Base-by-base conservation (phyloP, 2,329 filamentous ascomycete species). In the Alternaria metachromatica region DNA sequence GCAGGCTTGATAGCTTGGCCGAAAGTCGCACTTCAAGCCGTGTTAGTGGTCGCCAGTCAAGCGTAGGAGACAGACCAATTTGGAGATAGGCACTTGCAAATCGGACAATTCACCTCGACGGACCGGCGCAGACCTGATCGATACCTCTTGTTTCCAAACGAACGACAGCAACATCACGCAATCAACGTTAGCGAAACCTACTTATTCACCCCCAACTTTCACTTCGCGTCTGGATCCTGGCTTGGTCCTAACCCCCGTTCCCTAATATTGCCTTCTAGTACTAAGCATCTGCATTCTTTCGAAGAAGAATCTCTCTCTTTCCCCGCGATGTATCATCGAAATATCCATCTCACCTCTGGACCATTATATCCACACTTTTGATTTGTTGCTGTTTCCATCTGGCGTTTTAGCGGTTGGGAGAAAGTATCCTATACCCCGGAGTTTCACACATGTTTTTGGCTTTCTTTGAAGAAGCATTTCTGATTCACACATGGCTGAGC, bases 361-460 rank as follows among this genome's bases (percentile, higher is more conserved):
- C 54, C 56, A 20, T 25, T 37, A 15, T 63, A 30, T 50, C 60
- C 50, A 51, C 48, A 37, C 10, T 59, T 60, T 58, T 51, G 45
- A 41, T 41, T 41, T 30, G 20, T 48, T 65, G 45, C 49, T 33
- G 37, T 65, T 37, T 44, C 15, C 37, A 21, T 44, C 25, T 58
- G 68, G 69, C 62, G 69, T 68, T 66, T 49, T 62, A 57, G 55
- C 41, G 65, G 65, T 61, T 66, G 58, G 69, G 65, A 69, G 62
- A 66, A 54, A 66, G 67, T 67, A 73, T 74, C 66, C 69, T 73
- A 74, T 74, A 74, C 71, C 72, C 72, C 66, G 46, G 58, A 50
- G 61, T 62, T 68, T 59, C 15, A 43, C 37, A 41, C 37, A 1
- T 41, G 37, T 41, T 59, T 56, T 56, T 37, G 15, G 44, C 21